A percentile compares a stretch with the other conserved stretches of the same genome.
Conservation (phyloP, 768 basidiomycete genomes). For the Filobasidium floriforme region DNA sequence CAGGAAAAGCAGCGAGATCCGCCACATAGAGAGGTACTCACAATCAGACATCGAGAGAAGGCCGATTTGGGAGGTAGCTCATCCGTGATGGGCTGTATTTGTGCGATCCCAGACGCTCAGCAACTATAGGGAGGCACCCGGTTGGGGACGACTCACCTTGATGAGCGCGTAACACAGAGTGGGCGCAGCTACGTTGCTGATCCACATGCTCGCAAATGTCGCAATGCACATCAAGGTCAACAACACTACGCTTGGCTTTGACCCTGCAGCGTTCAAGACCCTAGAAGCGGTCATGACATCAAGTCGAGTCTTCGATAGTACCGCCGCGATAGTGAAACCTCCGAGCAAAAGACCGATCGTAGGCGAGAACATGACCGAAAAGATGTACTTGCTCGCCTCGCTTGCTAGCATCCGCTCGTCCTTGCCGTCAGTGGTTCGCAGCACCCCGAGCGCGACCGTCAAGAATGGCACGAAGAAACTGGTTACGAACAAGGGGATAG, state of each 20-base stretch:
- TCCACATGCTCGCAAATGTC: slow-evolving; percentile 99
- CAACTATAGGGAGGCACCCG: not conserved
- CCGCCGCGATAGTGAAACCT: slow-evolving; percentile 95
- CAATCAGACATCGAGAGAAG: slow-evolving; percentile 86
- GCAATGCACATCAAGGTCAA: slow-evolving; percentile 92
- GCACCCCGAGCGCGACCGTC: slow-evolving; percentile 72
- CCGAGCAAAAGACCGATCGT: slow-evolving; percentile 98
- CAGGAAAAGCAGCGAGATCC: not conserved
- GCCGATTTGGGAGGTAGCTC: slow-evolving; percentile 77
- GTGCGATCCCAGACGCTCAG: not conserved
- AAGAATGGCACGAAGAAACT: slow-evolving; percentile 81
- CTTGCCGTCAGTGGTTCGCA: slow-evolving; percentile 55
- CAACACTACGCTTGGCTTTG: slow-evolving; percentile 73
- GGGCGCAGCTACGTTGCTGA: slow-evolving; percentile 96
- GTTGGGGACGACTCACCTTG: slow-evolving; percentile 51
- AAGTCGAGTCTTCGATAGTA: slow-evolving; percentile 88
- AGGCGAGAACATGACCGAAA: slow-evolving; percentile 91
- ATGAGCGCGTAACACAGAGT: slow-evolving; percentile 94
- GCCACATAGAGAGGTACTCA: slow-evolving; percentile 48
- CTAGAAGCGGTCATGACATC: slow-evolving; percentile 82
- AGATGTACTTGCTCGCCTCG: slow-evolving; percentile 84
- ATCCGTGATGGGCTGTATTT: slow-evolving; percentile 73
- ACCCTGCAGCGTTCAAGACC: slow-evolving; percentile 81
- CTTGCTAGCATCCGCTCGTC: slow-evolving; percentile 53
- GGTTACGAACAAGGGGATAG: slow-evolving; percentile 95